phyloP scores from a whole-genome alignment of 2,329 filamentous ascomycete genomes.

The Venturia aucupariae region DNA sequence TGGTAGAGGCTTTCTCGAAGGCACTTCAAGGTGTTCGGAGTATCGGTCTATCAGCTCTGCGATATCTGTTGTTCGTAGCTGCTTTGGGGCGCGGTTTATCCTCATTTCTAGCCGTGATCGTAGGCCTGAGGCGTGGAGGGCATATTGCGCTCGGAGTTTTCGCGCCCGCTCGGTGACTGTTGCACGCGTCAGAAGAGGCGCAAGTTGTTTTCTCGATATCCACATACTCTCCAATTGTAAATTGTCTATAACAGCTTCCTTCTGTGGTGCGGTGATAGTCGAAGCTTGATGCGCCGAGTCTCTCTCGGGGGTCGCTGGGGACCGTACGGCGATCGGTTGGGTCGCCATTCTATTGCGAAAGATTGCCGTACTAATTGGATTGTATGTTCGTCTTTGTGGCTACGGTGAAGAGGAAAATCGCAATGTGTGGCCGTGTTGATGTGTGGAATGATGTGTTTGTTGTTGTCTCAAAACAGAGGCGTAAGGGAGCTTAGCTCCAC shows the following conservation, averaged over 20 bases:
- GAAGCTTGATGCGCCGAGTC: conserved; percentile 9
- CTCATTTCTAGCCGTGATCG: conserved; percentile 83
- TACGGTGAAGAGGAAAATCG: background rate
- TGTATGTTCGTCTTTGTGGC: background rate
- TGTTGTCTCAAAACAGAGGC: background rate
- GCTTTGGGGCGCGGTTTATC: conserved; percentile 80
- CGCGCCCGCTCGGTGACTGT: conserved; percentile 79
- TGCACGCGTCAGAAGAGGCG: conserved; percentile 2
- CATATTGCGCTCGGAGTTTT: conserved; percentile 81
- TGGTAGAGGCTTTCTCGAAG: conserved; percentile 6
- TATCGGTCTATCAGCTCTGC: conserved; percentile 61
- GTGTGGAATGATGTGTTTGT: conserved; percentile 1
- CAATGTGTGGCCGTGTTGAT: background rate
- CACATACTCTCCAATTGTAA: conserved; percentile 73
- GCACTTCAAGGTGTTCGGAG: conserved; percentile 21
- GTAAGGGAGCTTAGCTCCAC: background rate
- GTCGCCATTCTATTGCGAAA: background rate
- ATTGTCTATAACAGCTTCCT: conserved; percentile 82
- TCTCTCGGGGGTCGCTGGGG: conserved; percentile 9
- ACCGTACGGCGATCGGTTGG: background rate
- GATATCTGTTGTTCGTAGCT: conserved; percentile 71
- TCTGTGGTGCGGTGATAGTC: conserved; percentile 47
- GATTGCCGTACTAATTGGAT: background rate
- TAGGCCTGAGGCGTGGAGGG: conserved; percentile 76
- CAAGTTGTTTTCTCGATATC: conserved; percentile 22